phyloP scores from a whole-genome alignment of 352 stramenopile genomes.

The Phytophthora cryptogea region DNA sequence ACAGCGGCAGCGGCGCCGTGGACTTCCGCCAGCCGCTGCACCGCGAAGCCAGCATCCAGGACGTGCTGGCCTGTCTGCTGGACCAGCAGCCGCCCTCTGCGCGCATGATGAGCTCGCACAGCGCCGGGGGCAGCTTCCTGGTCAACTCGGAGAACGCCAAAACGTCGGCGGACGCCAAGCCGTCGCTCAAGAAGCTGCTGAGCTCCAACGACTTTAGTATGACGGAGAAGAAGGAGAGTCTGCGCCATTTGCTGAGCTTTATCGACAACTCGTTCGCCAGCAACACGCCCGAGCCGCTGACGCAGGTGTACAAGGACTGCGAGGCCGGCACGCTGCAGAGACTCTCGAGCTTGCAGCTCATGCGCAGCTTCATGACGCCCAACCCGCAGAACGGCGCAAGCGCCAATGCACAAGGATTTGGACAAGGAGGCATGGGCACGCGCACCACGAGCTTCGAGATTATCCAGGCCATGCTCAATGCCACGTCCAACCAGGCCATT shows the following conservation, averaged over 20 bases:
- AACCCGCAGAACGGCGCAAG: constrained; percentile 11
- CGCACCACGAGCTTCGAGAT: constrained; percentile 89
- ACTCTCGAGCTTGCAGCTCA: constrained; percentile 80
- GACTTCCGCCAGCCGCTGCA: constrained; percentile 65
- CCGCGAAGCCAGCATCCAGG: constrained; percentile 77
- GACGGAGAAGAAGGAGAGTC: constrained; percentile 88
- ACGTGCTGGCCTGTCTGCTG: constrained; percentile 74
- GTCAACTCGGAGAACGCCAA: constrained; percentile 52
- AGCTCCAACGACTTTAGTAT: constrained; percentile 85
- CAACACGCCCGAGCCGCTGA: constrained; percentile 71
- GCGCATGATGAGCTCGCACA: constrained; percentile 47
- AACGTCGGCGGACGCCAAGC: constrained; percentile 39
- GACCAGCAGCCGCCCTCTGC: constrained; percentile 65
- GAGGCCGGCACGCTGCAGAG: constrained; percentile 70
- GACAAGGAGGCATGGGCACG: constrained; percentile 46
- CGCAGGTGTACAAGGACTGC: constrained; percentile 82
- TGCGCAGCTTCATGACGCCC: constrained; percentile 75
- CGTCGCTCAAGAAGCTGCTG: constrained; percentile 79
- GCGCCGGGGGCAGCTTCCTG: constrained; percentile 55
- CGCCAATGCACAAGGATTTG: background rate
- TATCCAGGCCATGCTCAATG: constrained; percentile 88
- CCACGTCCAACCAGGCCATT: constrained; percentile 82
- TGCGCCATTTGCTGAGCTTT: constrained; percentile 80
- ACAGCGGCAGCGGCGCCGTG: constrained; percentile 12
- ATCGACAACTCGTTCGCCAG: constrained; percentile 86